phyloP scores from a whole-genome alignment of 768 basidiomycete species.

The Xerocomellus dryophilus region DNA sequence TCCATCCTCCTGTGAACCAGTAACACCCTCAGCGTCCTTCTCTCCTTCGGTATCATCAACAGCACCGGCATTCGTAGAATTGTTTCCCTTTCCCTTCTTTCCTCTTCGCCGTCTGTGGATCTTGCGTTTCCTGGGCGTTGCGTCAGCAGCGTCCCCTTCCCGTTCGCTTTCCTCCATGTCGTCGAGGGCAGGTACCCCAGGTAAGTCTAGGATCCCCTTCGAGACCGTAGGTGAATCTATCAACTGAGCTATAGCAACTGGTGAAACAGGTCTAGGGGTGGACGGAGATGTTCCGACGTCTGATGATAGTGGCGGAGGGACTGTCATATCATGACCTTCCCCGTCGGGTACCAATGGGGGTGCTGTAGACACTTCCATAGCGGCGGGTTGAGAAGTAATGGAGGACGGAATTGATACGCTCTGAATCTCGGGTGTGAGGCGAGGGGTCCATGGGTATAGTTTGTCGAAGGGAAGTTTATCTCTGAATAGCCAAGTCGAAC shows the following conservation, averaged over 20 bases:
- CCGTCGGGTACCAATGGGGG: background rate
- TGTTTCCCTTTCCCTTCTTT: slow-evolving; percentile 48
- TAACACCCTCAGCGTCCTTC: slow-evolving; percentile 23
- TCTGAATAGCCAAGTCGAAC: slow-evolving; percentile 26
- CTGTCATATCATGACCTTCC: background rate
- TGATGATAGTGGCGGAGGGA: background rate
- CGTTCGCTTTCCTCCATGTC: slow-evolving; percentile 62
- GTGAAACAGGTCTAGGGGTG: background rate
- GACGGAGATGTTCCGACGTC: slow-evolving; percentile 1
- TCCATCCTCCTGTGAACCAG: slow-evolving; percentile 38
- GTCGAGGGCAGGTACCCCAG: slow-evolving; percentile 14
- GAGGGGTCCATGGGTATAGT: slow-evolving; percentile 9
- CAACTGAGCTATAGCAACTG: slow-evolving; percentile 1
- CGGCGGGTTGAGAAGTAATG: background rate
- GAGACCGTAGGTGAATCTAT: slow-evolving; percentile 2
- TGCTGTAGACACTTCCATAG: background rate
- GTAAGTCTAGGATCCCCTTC: slow-evolving; percentile 12
- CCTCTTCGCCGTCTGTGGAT: slow-evolving; percentile 43
- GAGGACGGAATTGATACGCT: background rate
- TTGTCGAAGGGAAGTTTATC: slow-evolving; percentile 14
- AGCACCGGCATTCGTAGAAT: slow-evolving; percentile 1
- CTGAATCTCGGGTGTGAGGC: background rate
- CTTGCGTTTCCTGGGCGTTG: slow-evolving; percentile 44
- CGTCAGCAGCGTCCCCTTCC: slow-evolving; percentile 41
- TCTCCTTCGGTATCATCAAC: slow-evolving; percentile 27